phyloP scores from a whole-genome alignment of 331 rosid species.

The Arachis monticola region DNA sequence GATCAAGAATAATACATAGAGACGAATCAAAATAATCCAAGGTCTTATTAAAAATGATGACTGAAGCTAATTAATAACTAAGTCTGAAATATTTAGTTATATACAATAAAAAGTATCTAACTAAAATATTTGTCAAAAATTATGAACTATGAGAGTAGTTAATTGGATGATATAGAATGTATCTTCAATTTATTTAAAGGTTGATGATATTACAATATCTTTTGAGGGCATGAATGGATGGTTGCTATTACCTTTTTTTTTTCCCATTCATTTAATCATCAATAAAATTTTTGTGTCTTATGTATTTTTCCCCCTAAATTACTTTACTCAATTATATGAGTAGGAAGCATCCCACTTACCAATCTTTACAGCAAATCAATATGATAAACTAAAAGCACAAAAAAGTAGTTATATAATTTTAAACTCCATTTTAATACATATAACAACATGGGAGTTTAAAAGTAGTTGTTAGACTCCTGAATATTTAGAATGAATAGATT shows the following conservation, averaged over 20 bases:
- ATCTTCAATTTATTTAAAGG: too few species aligned
- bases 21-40: background rate
- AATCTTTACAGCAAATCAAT: slow-evolving; percentile 13
- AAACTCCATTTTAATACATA: slow-evolving; percentile 6
- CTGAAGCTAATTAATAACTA: too few species aligned
- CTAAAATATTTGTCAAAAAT: too few species aligned
- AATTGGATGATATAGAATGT: too few species aligned
- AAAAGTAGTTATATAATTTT: slow-evolving; percentile 14
- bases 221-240: too few species aligned
- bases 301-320: background rate
- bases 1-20: background rate
- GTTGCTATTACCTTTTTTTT: too few species aligned
- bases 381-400: slow-evolving; percentile 9
- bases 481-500: background rate
- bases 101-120: background rate
- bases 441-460: background rate
- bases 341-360: background rate
- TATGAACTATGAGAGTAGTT: too few species aligned
- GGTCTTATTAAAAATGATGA: background rate
- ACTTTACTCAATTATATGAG: background rate
- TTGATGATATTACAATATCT: too few species aligned
- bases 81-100: background rate
- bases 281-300: too few species aligned
- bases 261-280: too few species aligned
- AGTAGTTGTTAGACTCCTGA: background rate